Percentiles rank a stretch among this genome's conserved stretches.
Conservation (phyloP, 2,329 filamentous ascomycete genomes). For the Aspergillus alliaceus region DNA sequence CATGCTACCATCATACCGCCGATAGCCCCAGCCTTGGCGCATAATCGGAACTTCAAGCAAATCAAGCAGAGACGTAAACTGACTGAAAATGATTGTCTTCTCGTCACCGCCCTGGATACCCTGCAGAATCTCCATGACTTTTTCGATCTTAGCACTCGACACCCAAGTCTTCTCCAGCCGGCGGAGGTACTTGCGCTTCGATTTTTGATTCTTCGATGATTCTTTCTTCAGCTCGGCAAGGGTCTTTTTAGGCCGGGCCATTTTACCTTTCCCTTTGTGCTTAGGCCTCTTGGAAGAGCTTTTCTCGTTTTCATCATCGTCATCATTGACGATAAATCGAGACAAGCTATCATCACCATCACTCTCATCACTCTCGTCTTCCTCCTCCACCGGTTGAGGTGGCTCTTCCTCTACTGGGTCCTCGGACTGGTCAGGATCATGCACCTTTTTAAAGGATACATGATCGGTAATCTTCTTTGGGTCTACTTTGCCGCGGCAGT, state of each 20-base stretch:
- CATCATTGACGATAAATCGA: conserved; percentile 21
- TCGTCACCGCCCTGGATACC: conserved; percentile 55
- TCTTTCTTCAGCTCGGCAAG: conserved; percentile 37
- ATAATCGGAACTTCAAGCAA: conserved; percentile 71
- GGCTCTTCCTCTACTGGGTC: conserved; percentile 20
- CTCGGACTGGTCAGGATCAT: conserved; percentile 58
- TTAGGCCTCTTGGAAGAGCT: conserved; percentile 40
- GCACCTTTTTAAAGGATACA: conserved; percentile 69
- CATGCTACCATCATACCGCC: conserved; percentile 78
- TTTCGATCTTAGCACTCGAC: conserved; percentile 73
- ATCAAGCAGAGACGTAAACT: conserved; percentile 78
- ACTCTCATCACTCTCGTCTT: conserved; percentile 35
- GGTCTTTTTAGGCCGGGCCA: conserved; percentile 48
- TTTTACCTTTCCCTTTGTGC: conserved; percentile 41
- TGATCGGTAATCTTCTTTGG: conserved; percentile 72
- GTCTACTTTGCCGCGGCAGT: conserved; percentile 69
- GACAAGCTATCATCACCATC: conserved; percentile 22
- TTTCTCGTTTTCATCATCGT: conserved; percentile 37
- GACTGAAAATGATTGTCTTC: conserved; percentile 80
- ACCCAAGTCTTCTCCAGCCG: conserved; percentile 69
- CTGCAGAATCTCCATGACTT: conserved; percentile 64
- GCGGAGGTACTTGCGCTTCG: conserved; percentile 68
- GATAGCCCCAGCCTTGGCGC: conserved; percentile 57
- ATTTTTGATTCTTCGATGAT: conserved; percentile 61
- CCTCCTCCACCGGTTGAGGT: conserved; percentile 22